Base-by-base conservation (phyloP, 2,329 filamentous ascomycete species). In the Aurifilum marmelostoma region DNA sequence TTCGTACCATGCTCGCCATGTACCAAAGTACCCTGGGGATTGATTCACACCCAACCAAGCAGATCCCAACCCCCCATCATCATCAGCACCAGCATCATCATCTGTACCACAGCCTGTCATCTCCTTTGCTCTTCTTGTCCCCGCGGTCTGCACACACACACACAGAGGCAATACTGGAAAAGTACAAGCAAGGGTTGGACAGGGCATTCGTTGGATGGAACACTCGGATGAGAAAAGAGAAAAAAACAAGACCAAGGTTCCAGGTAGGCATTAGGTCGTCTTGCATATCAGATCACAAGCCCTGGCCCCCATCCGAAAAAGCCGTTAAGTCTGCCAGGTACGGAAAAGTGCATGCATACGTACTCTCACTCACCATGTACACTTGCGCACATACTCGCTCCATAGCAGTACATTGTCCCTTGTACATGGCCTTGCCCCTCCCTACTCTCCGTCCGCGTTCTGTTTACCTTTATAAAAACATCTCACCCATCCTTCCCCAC, bases 391-490 rank as follows among this genome's bases (percentile, higher is more conserved):
- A 24, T n/a, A n/a, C 47, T 2, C 43, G 1, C 43, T 5, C 43
- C 43, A 50, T 24, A 21, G n/a, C 24, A 11, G 18, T 27, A n/a
- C 47, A 52, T 59, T 16, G 9, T 3, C 29, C 14, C 27, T 18
- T 29, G 14, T 37, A 37, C 56, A 18, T 32, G 14, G 8, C n/a
- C n/a, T 21, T 29, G 2, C 27, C 21, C 52, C 9, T 58, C 18
- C 29, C 54, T 16, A 5, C 5, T 24, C 29, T 59, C 34, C 29
- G 34, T 34, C 34, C 34, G 4, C 34, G 34, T 34, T 59, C 21
- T 37, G 43, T 59, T 59, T 59, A 21, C 29, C 58, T 60, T 39
- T 60, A 56, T 60, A 56, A 56, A 56, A 56, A 27, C 52, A 56
- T 8, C 24, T 56, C 52, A 18, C 52, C 34, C n/a, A n/a, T n/a